A percentile compares a stretch with the other conserved stretches of the same genome.
phyloP scores from a whole-genome alignment of 139 green algal species.

The Haematococcus sp. region DNA sequence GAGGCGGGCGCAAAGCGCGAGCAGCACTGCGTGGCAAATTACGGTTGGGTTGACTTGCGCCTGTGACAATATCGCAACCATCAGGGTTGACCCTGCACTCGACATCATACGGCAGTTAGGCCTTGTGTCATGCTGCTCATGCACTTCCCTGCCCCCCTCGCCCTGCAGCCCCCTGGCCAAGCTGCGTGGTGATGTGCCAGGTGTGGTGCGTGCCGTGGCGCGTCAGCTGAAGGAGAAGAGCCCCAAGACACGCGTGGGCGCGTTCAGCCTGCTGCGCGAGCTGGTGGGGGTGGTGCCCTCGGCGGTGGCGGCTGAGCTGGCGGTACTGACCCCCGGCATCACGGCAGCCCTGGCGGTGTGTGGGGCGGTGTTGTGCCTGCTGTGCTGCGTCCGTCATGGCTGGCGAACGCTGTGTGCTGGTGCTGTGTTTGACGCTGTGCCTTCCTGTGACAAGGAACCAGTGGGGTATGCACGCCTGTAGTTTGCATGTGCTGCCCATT shows the following conservation, averaged over 20 bases:
- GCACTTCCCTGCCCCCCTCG: not conserved
- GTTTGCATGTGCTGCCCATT: too few relatives aligned
- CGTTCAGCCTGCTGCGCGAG: slow-evolving; percentile 73
- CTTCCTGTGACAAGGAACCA: not conserved
- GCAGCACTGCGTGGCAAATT: too few relatives aligned
- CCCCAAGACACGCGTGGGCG: slow-evolving; percentile 67
- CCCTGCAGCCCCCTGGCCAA: slow-evolving; percentile 32
- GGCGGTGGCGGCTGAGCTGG: slow-evolving; percentile 46
- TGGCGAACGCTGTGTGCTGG: not conserved
- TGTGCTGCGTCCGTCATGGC: not conserved
- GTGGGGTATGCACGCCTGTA: not conserved
- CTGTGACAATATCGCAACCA: not conserved
- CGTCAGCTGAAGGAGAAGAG: slow-evolving; percentile 74
- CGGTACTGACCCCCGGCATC: slow-evolving; percentile 66
- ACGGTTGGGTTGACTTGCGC: too few relatives aligned
- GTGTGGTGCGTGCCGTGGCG: slow-evolving; percentile 53
- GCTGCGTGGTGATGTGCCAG: slow-evolving; percentile 53
- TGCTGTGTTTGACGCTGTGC: not conserved
- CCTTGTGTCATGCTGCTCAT: too few relatives aligned
- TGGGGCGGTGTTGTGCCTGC: not conserved
- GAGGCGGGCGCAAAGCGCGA: too few relatives aligned
- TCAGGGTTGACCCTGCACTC: not conserved
- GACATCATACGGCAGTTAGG: too few relatives aligned
- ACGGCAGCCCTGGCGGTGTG: slow-evolving; percentile 59
- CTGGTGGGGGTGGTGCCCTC: slow-evolving; percentile 66